Evolutionary conservation across 495 filamentous ascomycete genomes (phyloP).

Genomic region (Xylaria palmicola): DNA sequence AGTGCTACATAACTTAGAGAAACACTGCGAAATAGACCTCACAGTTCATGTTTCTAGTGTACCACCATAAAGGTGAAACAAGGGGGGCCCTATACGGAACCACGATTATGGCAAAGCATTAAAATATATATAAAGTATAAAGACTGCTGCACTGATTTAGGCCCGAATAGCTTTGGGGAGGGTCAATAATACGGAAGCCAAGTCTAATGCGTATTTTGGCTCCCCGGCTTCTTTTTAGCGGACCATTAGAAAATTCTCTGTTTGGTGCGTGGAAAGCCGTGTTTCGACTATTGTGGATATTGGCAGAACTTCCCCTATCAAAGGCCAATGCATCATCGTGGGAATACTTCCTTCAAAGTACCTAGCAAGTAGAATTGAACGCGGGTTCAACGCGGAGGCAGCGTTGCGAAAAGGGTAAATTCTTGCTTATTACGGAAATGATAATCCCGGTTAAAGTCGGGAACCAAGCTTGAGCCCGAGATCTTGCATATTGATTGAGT

Average conservation of each 20-base stretch:
- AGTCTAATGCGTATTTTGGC: not conserved
- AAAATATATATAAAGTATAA: not conserved
- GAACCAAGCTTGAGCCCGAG: not conserved
- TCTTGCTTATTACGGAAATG: constrained; percentile 14
- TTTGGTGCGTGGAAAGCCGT: no score
- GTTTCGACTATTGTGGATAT: not conserved
- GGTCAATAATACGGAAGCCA: constrained; percentile 1
- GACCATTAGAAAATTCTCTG: no score
- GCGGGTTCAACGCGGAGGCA: not conserved
- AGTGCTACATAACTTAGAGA: not conserved
- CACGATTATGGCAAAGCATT: not conserved
- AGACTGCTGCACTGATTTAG: not conserved
- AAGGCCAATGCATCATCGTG: not conserved
- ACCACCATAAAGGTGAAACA: not conserved
- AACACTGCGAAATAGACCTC: not conserved
- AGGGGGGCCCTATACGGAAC: not conserved
- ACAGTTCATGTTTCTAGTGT: not conserved
- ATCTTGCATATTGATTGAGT: not conserved
- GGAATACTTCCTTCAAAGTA: not conserved
- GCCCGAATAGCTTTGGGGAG: not conserved
- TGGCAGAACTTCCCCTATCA: not conserved
- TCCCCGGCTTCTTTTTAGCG: constrained; percentile 2
- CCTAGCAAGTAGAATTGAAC: not conserved
- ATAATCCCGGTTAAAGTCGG: constrained; percentile 11
- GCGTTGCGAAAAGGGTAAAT: not conserved